Evolutionary conservation across 768 basidiomycete genomes (phyloP), one percentile per base, ranked within the genome.

Genomic region (Mycena filopes): DNA sequence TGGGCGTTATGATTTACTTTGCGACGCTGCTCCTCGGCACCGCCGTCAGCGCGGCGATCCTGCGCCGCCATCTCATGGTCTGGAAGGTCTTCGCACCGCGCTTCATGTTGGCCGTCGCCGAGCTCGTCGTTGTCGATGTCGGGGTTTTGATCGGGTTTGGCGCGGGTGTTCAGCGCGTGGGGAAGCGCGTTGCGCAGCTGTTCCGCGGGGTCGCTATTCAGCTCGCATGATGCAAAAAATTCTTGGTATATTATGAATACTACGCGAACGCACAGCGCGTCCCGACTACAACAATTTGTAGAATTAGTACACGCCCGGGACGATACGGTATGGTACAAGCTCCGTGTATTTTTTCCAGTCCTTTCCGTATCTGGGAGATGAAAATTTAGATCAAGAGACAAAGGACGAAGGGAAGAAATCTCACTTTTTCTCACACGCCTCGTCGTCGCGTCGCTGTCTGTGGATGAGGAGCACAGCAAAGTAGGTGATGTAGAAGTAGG

Each of bases 31-130:
- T 94, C 2, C 72, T 96, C 5, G 90, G 92, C 5, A 86, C 88
- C 18, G 90, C 94, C 4, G 76, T 87, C 8, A 88, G 88, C 60
- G 89, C 94, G 0, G 92, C 94, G 10, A 85, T 89, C 70, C 77
- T 96, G 55, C 78, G 95, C 67, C 76, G 95, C 47, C 96, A 98
- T 75, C 76, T 98, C 68, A 98, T 98, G 96, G 96, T 98, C 25
- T 99, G 98, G 98, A 98, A 99, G 79, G 90, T 99, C 4, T 99
- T 98, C 72, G 97, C 96, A 40, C 98, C 98, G 66, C 80, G 97
- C 66, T 98, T 96, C 74, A 96, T 98, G 90, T 74, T 86, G 18
- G 92, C 86, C 0, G 94, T 86, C 0, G 71, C 87, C 4, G 84
- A 85, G 29, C 75, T 97, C 38, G 43, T 94, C 5, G 85, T 85